phyloP scores from a whole-genome alignment of 208 protist genomes.

The Acanthamoeba royreba region DNA sequence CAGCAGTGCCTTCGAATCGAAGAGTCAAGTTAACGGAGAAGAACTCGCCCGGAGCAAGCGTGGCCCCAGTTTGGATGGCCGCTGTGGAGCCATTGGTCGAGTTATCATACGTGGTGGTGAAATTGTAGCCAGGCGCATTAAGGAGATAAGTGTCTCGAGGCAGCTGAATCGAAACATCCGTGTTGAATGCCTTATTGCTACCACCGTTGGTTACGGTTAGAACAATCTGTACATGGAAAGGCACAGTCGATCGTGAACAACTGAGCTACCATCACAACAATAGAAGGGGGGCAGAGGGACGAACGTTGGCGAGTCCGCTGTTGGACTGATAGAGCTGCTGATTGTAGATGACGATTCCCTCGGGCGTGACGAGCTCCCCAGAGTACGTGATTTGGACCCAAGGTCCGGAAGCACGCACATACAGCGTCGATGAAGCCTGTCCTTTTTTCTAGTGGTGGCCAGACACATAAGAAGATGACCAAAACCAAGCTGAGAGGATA shows the following conservation, averaged over 20 bases:
- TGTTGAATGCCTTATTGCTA: constrained; percentile 6
- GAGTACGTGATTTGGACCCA: not conserved
- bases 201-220: constrained; percentile 3
- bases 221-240: not conserved
- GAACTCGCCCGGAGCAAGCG: not conserved
- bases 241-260: not conserved
- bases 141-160: not conserved
- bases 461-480: not conserved
- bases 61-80: not conserved
- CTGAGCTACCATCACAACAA: not conserved
- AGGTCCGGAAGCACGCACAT: not conserved
- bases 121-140: not conserved
- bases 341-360: not conserved
- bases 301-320: not conserved
- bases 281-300: not conserved
- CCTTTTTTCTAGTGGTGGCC: not conserved
- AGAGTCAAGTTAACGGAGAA: not conserved
- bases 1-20: not conserved
- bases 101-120: not conserved
- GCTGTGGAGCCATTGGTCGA: not conserved
- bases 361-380: not conserved
- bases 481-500: not conserved
- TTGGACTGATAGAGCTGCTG: not conserved
- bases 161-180: not conserved
- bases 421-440: not conserved